Conservation (phyloP, 1,139 yeast genomes). For the Geotrichum macrosporum region DNA sequence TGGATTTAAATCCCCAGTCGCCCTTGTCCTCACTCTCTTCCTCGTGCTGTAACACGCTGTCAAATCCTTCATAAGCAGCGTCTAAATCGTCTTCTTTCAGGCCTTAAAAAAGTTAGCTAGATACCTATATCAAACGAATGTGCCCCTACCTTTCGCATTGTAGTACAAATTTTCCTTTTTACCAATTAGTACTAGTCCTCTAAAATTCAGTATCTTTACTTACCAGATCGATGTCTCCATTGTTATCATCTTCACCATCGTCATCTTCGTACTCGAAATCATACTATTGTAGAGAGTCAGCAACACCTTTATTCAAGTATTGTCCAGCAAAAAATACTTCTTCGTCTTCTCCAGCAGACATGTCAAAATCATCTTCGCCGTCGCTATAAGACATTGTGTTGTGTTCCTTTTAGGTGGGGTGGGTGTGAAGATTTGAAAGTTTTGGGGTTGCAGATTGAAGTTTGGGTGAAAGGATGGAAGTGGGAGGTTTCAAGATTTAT, state of each 20-base stretch:
- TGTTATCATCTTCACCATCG: slow-evolving; percentile 38
- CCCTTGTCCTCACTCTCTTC: slow-evolving; percentile 28
- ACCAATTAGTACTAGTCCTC: no score
- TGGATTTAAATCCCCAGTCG: slow-evolving; percentile 50
- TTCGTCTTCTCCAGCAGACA: slow-evolving; percentile 49
- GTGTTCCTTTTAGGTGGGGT: no score
- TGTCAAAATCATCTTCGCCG: slow-evolving; percentile 51
- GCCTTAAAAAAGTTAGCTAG: slow-evolving; percentile 28
- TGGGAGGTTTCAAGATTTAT: no score
- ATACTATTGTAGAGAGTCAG: no score
- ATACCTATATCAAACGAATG: background rate
- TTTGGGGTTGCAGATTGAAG: no score
- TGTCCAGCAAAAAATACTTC: slow-evolving; percentile 37
- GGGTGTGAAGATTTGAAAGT: no score
- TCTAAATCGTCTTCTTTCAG: slow-evolving; percentile 56
- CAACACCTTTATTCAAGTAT: background rate
- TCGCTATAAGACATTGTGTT: slow-evolving; percentile 22
- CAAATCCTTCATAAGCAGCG: slow-evolving; percentile 47
- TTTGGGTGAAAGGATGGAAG: no score
- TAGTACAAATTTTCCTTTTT: slow-evolving; percentile 54
- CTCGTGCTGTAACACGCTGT: slow-evolving; percentile 36
- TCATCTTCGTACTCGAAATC: slow-evolving; percentile 67
- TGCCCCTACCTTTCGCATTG: slow-evolving; percentile 46
- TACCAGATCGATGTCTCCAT: slow-evolving; percentile 33
- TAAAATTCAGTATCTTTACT: slow-evolving; percentile 17